Evolutionary conservation across 176 grass and related monocot species (phyloP).

Genomic region (Hyparrhenia diplandra): DNA sequence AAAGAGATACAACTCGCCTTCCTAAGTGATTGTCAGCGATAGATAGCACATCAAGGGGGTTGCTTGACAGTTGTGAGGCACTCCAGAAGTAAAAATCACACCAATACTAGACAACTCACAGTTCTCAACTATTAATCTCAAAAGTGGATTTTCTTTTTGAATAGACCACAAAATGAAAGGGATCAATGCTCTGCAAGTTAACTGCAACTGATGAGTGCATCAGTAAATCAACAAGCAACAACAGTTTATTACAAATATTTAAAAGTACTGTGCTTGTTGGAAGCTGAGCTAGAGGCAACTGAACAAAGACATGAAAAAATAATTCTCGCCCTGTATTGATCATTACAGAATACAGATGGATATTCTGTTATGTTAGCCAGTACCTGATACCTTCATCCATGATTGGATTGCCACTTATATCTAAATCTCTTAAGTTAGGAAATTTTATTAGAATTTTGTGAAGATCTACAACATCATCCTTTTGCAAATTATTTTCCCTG

Average conservation of each 20-base stretch:
- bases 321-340: neutral
- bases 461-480: conserved; percentile 67
- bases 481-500: conserved; percentile 76
- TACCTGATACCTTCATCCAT: conserved; percentile 85
- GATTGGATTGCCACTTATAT: conserved; percentile 86
- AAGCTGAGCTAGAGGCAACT: conserved; percentile 10
- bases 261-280: neutral
- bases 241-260: neutral
- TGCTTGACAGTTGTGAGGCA: conserved; percentile 48
- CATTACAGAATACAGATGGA: neutral
- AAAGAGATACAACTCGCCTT: conserved; percentile 40
- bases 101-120: conserved; percentile 57
- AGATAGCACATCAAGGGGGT: conserved; percentile 62
- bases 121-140: conserved; percentile 55
- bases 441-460: conserved; percentile 62
- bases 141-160: conserved; percentile 58
- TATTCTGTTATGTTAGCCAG: conserved; percentile 2
- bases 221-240: conserved; percentile 4
- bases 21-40: conserved; percentile 80
- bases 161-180: conserved; percentile 62
- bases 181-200: conserved; percentile 59
- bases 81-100: conserved; percentile 60
- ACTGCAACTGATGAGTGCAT: conserved; percentile 9
- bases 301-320: neutral
- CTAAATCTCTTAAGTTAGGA: conserved; percentile 67